These are phyloP conservation scores for Neurospora sp. DNA, from an alignment of 495 filamentous ascomycete species.

Conservation along the genomic window DNA sequence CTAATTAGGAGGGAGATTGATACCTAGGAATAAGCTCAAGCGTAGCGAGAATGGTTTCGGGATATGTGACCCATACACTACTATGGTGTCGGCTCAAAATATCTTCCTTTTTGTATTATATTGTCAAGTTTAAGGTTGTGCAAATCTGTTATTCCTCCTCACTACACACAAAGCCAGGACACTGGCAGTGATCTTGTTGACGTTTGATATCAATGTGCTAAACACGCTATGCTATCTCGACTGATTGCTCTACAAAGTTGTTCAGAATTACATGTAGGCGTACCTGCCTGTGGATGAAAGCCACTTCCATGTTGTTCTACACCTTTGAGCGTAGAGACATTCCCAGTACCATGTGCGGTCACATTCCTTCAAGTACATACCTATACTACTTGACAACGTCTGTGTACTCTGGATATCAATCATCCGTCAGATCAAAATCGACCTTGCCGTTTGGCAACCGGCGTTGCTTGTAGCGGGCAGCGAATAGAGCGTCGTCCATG, in stretches of 20 bases:
- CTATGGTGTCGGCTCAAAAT: background rate
- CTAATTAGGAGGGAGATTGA: background rate
- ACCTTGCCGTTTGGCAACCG: background rate
- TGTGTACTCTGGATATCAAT: background rate
- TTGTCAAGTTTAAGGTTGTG: background rate
- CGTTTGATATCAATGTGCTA: background rate
- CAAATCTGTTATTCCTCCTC: too few species aligned
- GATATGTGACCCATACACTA: background rate
- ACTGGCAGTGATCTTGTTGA: background rate
- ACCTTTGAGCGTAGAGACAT: background rate
- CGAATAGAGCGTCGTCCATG: background rate
- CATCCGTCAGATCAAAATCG: conserved; percentile 1
- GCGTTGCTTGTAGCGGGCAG: background rate
- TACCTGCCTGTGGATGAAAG: background rate
- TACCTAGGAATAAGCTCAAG: background rate
- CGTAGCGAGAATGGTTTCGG: background rate
- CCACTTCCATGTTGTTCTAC: background rate
- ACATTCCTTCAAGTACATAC: background rate
- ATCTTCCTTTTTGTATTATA: background rate
- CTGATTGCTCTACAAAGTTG: background rate
- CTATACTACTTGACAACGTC: background rate
- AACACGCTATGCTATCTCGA: background rate
- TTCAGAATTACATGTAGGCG: background rate
- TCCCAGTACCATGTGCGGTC: background rate
- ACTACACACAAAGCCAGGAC: background rate